Conservation (phyloP, 345 rosid genomes). For the Combretum micranthum region DNA sequence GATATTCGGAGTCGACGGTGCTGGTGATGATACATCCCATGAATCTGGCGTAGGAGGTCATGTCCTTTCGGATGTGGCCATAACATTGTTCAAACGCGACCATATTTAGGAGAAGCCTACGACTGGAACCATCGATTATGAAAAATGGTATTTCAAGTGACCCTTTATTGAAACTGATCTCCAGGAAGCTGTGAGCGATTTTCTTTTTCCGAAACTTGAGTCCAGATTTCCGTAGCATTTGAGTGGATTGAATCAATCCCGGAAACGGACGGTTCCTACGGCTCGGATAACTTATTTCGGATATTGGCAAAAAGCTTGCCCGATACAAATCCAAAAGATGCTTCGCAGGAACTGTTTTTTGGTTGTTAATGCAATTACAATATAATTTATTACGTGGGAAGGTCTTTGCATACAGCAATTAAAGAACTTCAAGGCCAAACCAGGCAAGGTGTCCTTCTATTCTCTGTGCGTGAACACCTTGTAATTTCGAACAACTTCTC, state of each 20-base stretch:
- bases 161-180: constrained; percentile 1
- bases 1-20: background rate
- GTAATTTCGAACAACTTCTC: constrained; percentile 15
- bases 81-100: constrained; percentile 1
- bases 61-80: background rate
- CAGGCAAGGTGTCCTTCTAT: too few species aligned
- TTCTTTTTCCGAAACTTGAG: background rate
- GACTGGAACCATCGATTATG: background rate
- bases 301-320: too few species aligned
- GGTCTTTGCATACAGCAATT: too few species aligned
- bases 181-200: background rate
- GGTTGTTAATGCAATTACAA: too few species aligned
- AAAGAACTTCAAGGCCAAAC: too few species aligned
- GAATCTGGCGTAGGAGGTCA: constrained; percentile 1
- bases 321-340: too few species aligned
- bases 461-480: too few species aligned
- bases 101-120: background rate
- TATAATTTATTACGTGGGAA: too few species aligned
- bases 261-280: background rate
- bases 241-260: background rate
- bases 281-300: too few species aligned
- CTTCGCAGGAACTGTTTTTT: too few species aligned
- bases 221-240: background rate
- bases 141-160: background rate
- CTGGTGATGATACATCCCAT: constrained; percentile 1